Percentiles rank a stretch among this genome's conserved stretches.
Evolutionary conservation across 768 basidiomycete genomes (phyloP).

Genomic region (Tulasnella sp.): DNA sequence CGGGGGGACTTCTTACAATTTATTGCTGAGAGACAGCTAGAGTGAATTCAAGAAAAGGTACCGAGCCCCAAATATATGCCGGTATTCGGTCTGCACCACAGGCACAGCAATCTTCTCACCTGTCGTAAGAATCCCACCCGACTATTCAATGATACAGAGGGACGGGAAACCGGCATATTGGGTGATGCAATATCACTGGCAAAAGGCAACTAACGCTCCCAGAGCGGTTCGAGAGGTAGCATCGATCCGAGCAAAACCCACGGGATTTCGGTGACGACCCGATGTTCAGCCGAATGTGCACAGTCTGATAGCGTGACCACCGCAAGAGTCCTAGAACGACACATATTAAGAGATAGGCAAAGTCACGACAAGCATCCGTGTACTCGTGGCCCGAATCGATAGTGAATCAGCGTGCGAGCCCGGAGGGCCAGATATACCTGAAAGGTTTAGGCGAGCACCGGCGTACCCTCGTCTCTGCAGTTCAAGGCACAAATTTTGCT

Average conservation of each 20-base stretch:
- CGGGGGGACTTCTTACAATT: neutral
- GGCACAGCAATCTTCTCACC: neutral
- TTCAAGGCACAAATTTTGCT: neutral
- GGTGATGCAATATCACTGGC: neutral
- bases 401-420: constrained; percentile 11
- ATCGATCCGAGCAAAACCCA: constrained; percentile 1
- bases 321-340: neutral
- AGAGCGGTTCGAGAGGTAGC: neutral
- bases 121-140: constrained; percentile 1
- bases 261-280: neutral
- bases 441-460: neutral
- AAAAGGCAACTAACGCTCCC: neutral
- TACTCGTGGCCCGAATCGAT: neutral
- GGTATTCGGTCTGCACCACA: neutral
- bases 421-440: neutral
- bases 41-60: neutral
- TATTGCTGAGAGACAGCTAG: neutral
- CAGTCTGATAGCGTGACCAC: neutral
- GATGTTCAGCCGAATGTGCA: neutral
- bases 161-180: neutral
- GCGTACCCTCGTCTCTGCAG: neutral
- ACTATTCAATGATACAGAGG: neutral
- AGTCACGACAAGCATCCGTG: neutral
- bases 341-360: neutral
- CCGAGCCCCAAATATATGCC: neutral